Base-by-base conservation (phyloP, 192 early-diverging fungal genomes). In the Chytriomyces confervae region DNA sequence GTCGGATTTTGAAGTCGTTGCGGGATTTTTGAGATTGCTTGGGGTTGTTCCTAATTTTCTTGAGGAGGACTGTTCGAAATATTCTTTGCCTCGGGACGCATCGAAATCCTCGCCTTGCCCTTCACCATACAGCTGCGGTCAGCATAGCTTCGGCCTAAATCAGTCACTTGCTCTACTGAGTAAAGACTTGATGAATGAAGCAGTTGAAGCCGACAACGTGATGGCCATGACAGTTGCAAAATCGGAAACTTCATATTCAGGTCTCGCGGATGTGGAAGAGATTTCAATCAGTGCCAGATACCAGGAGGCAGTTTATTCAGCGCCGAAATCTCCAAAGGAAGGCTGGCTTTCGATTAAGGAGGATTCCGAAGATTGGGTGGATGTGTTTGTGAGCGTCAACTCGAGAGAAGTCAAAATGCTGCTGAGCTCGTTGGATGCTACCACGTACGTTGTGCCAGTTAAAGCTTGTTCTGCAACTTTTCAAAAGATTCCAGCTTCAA, bases 351-450 rank as follows among this genome's bases (percentile, higher is more conserved):
- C 50, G 53, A 63, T 74, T 16, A 36, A 61, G 10, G 72, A 74
- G 27, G 72, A 74, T 46, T 74, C 18, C 44, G 62, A 63, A 63
- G 72, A 74, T 46, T 74, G 72, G 72, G 72, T 74, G 10, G 62
- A 63, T 46, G 72, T 63, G 6, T 74, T 36, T 36, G 72, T 74
- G 23, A 74, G 24, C 20, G 61, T 74, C 23, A 74, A 61, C 20
- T 16, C 16, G 20, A 63, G 8, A 11, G 72, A 74, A 18, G 60
- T 74, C 43, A 74, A 74, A 23, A 13, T 74, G 10, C 46, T 74
- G 23, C 45, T 74, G 20, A 74, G 72, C 45, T 74, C 72, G 8
- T 27, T 74, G 20, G 72, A 74, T 45, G 72, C 72, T 13, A 74
- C 72, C 61, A 74, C 72, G n/a, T 74, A 74, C 18, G 24, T 74